phyloP scores from a whole-genome alignment of 768 basidiomycete genomes.

The Cystobasidium onofrii region DNA sequence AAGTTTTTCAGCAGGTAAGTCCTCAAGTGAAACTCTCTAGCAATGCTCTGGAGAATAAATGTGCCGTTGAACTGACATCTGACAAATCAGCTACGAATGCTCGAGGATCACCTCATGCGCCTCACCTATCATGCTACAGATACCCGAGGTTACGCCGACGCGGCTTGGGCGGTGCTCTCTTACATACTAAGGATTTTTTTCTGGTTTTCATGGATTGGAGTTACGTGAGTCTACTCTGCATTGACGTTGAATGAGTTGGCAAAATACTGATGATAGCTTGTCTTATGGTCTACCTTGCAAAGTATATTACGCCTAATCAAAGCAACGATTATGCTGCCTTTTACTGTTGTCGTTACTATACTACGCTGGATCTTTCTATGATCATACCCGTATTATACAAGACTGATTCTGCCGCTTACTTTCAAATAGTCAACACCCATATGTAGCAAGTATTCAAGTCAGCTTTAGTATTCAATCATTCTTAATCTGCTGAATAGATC shows the following conservation, averaged over 20 bases:
- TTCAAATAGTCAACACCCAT: background rate
- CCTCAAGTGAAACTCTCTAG: too few relatives aligned
- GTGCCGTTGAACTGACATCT: too few relatives aligned
- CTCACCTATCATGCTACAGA: background rate
- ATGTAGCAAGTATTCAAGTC: background rate
- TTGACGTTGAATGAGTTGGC: too few relatives aligned
- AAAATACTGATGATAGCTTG: background rate
- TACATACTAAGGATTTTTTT: conserved; percentile 20
- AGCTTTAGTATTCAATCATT: too few relatives aligned
- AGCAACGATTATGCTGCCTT: conserved; percentile 12
- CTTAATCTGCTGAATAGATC: too few relatives aligned
- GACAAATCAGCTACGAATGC: conserved; percentile 5
- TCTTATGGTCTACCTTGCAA: background rate
- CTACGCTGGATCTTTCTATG: background rate
- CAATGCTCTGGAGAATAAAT: too few relatives aligned
- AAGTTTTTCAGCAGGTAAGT: conserved; percentile 21
- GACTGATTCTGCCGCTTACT: background rate
- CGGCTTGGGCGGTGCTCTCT: conserved; percentile 18
- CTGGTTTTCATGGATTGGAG: conserved; percentile 29
- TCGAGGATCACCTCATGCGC: conserved; percentile 16
- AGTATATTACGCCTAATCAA: conserved; percentile 23
- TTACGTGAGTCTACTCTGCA: background rate
- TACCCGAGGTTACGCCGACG: conserved; percentile 3
- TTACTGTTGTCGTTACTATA: conserved; percentile 19
- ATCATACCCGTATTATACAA: background rate